Conservation (phyloP, 1,284 basidiomycete species). For the Tranzscheliella williamsii region DNA sequence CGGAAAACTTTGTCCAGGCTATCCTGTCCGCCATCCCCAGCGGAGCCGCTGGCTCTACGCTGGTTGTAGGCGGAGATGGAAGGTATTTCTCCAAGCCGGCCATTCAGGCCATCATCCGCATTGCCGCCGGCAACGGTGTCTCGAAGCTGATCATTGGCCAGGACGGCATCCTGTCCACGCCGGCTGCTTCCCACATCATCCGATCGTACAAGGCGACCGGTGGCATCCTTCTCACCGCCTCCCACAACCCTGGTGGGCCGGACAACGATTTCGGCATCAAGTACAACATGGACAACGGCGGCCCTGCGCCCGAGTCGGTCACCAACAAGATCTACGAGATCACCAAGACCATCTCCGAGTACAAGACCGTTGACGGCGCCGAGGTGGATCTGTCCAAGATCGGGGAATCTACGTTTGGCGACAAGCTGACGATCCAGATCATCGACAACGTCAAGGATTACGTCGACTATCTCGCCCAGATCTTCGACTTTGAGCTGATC, state of each 20-base stretch:
- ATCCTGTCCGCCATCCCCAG: constrained; percentile 88
- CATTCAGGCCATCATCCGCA: constrained; percentile 84
- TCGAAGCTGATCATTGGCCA: constrained; percentile 64
- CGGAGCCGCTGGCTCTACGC: constrained; percentile 71
- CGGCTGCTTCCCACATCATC: constrained; percentile 93
- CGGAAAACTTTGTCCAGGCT: constrained; percentile 96
- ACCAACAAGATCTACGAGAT: constrained; percentile 91
- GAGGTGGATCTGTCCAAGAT: constrained; percentile 83
- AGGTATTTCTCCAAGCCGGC: constrained; percentile 89
- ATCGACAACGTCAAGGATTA: constrained; percentile 95
- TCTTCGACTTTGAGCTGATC: constrained; percentile 95
- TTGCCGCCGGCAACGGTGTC: constrained; percentile 78
- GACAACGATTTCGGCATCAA: constrained; percentile 99
- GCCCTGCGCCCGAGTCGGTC: constrained; percentile 90
- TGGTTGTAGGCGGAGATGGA: constrained; percentile 96
- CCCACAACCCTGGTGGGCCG: constrained; percentile 96
- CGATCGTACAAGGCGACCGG: constrained; percentile 93
- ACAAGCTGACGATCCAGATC: constrained; percentile 78
- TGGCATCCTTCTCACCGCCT: constrained; percentile 95
- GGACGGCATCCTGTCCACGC: constrained; percentile 89
- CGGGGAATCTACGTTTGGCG: constrained; percentile 72
- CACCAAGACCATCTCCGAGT: constrained; percentile 81
- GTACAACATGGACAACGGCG: constrained; percentile 96
- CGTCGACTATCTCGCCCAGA: constrained; percentile 76
- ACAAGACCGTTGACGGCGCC: constrained; percentile 80